Base-by-base conservation (phyloP, 106 monocot species). In the Amphibolis antarctica region DNA sequence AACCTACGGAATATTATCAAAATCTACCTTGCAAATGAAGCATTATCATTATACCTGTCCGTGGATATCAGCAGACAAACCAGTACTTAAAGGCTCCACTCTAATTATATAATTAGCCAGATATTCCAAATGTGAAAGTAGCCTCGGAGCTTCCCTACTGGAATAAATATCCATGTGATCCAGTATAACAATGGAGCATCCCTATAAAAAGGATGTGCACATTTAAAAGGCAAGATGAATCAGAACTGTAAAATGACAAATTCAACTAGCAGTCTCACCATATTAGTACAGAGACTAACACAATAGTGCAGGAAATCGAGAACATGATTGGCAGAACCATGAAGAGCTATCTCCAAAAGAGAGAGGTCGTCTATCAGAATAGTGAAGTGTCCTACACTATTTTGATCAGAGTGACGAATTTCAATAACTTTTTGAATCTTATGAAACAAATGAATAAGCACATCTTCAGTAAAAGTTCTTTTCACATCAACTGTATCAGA, bases 291-390 rank as follows among this genome's bases (percentile, higher is more conserved):
- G 0, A 90, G 69, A 11, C 77, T 77, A 50, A 70, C 22, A 63
- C 90, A 91, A 44, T 98, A 91, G 56, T 88, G 87, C 44, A 98
- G 26, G 46, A 91, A 88, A 57, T 96, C 68, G 49, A 96, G 65
- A 43, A 90, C 78, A 80, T 65, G 58, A 70, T 86, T 67, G 31
- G 58, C 36, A 66, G 80, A 87, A 54, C 90, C 90, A 59, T 63
- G 68, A 53, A 78, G 74, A 42, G 77, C 84, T 47, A 84, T 82
- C 80, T 98, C 98, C 62, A 98, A 74, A 28, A 88, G 72, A 28
- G 87, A 98, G 28, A 88, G 25, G 42, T 98, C 98, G 73, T 98
- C 98, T 28, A 98, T 88, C 67, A 99, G 63, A 9, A 88, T 75
- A 60, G 71, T 87, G 20, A 76, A 47, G 51, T 52, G 44, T 53